Evolutionary conservation across 352 stramenopile genomes (phyloP).

Genomic region (Phytopythium delawarense): DNA sequence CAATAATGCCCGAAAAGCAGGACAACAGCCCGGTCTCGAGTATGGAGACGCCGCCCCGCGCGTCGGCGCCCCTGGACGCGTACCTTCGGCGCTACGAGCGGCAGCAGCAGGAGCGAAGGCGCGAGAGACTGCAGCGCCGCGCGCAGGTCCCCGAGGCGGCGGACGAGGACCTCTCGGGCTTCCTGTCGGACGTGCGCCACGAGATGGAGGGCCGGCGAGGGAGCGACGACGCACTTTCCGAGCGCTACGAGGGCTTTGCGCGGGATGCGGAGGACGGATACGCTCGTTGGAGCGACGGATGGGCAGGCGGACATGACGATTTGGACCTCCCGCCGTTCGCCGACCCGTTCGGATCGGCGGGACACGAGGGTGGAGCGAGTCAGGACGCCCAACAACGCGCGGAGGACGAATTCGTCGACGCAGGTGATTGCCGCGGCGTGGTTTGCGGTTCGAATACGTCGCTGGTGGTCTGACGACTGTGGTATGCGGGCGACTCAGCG

Average conservation of each 20-base stretch:
- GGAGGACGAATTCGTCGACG: conserved; percentile 63
- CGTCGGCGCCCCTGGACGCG: conserved; percentile 21
- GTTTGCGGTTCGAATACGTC: background rate
- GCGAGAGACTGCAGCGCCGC: conserved; percentile 12
- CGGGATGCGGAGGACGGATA: background rate
- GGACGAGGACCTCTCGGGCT: conserved; percentile 25
- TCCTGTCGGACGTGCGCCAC: conserved; percentile 15
- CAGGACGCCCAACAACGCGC: conserved; percentile 3
- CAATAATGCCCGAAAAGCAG: conserved; percentile 2
- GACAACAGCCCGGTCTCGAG: background rate
- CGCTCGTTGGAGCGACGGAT: background rate
- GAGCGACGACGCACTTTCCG: background rate
- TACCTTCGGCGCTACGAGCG: conserved; percentile 51
- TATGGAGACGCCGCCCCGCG: conserved; percentile 26
- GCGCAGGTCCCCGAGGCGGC: conserved; percentile 14
- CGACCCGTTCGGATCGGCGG: conserved; percentile 1
- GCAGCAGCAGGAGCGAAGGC: conserved; percentile 38
- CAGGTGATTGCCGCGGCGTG: conserved; percentile 24
- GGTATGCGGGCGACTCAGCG: conserved; percentile 13
- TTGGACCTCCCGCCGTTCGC: conserved; percentile 37
- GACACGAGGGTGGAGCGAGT: conserved; percentile 12
- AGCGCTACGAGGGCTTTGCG: background rate
- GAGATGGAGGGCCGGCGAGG: conserved; percentile 1
- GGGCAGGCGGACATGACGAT: conserved; percentile 11
- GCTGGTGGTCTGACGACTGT: background rate